Conservation (phyloP, 768 basidiomycete genomes). For the Phaeotremella skinneri region DNA sequence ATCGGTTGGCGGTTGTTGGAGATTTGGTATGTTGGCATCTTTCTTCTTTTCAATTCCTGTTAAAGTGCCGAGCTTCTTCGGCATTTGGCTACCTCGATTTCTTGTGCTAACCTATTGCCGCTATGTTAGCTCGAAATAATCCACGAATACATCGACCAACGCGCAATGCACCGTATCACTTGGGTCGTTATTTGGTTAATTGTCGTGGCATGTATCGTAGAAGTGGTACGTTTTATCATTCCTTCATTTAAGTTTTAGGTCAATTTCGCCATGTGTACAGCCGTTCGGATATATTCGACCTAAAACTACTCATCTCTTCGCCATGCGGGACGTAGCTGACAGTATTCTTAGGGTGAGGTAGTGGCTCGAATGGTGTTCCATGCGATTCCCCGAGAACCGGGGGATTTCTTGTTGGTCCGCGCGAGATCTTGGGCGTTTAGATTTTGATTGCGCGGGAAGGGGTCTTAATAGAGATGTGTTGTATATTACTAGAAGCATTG, state of each 20-base stretch:
- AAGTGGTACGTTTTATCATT: slow-evolving; percentile 63
- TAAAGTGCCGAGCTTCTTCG: too few relatives aligned
- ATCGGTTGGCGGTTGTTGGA: slow-evolving; percentile 79
- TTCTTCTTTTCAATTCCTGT: neutral
- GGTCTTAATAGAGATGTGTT: neutral
- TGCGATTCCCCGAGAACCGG: slow-evolving; percentile 31
- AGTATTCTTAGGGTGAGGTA: slow-evolving; percentile 40
- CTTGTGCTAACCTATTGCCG: neutral
- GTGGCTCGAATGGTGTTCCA: slow-evolving; percentile 46
- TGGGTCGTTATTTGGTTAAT: slow-evolving; percentile 84
- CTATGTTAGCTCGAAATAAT: slow-evolving; percentile 75
- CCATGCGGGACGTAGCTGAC: slow-evolving; percentile 13
- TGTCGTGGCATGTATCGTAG: slow-evolving; percentile 82
- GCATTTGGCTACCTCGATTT: too few relatives aligned
- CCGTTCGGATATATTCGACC: neutral
- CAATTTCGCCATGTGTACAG: neutral
- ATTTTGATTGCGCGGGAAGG: neutral
- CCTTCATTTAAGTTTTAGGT: neutral
- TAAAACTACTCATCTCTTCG: neutral
- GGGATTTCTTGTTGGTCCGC: slow-evolving; percentile 32
- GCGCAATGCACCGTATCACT: slow-evolving; percentile 86
- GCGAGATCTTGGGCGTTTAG: neutral
- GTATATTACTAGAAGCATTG: too few relatives aligned
- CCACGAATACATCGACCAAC: slow-evolving; percentile 86
- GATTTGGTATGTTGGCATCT: slow-evolving; percentile 66